Evolutionary conservation across 176 grass and related monocot species (phyloP).

Genomic region (Oryza nivara): DNA sequence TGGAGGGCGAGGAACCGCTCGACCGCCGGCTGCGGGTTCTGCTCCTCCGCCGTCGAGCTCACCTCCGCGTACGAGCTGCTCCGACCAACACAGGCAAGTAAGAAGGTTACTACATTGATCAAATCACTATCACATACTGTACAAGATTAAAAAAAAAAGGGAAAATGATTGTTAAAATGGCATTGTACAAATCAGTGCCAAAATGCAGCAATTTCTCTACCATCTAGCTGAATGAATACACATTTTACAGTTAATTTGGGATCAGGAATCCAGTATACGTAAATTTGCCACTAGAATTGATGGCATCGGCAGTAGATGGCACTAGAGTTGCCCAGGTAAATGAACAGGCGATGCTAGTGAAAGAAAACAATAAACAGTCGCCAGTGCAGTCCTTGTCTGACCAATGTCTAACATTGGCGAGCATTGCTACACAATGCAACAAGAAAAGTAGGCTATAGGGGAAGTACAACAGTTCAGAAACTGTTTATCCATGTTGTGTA

Average conservation of each 20-base stretch:
- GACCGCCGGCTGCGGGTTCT: constrained; percentile 75
- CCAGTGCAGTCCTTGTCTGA: constrained; percentile 27
- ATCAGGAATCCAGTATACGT: background rate
- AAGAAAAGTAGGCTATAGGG: constrained; percentile 2
- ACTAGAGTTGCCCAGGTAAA: background rate
- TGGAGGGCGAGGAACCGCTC: constrained; percentile 86
- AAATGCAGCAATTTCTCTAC: background rate
- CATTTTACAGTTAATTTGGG: background rate
- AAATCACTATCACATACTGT: background rate
- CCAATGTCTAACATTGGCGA: background rate
- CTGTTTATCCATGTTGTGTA: constrained; percentile 19
- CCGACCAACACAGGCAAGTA: constrained; percentile 44
- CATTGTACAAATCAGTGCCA: background rate
- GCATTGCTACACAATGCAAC: constrained; percentile 13
- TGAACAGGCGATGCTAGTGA: constrained; percentile 9
- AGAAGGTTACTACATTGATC: background rate
- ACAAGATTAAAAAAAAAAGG: background rate
- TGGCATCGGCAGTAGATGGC: background rate
- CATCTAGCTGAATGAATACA: background rate
- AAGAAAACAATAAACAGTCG: constrained; percentile 27
- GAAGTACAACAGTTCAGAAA: constrained; percentile 30
- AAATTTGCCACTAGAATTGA: background rate
- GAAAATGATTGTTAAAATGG: background rate
- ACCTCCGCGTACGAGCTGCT: constrained; percentile 81
- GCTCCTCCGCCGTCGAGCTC: constrained; percentile 67